These are phyloP conservation scores for Clonostachys byssicola DNA, from an alignment of 2,329 filamentous ascomycete species.

Conservation along the genomic window DNA sequence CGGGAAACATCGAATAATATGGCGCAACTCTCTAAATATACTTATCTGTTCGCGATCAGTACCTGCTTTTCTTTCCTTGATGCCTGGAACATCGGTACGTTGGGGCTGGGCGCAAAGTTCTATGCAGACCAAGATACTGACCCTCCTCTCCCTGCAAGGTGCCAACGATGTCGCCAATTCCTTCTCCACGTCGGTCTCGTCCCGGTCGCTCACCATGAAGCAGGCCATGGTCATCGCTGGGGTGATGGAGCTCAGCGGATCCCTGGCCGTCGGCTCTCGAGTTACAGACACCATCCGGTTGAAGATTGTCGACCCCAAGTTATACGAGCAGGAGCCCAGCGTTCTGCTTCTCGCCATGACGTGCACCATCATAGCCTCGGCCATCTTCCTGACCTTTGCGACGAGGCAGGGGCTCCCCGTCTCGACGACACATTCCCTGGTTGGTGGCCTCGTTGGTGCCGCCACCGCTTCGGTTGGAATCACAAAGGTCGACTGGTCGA, in stretches of 20 bases:
- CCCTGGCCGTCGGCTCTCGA: constrained; percentile 39
- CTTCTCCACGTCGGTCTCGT: constrained; percentile 58
- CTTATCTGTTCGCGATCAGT: constrained; percentile 52
- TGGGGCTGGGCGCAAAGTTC: background rate
- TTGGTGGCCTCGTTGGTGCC: constrained; percentile 35
- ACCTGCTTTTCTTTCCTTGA: constrained; percentile 53
- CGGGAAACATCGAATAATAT: no score
- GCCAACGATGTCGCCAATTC: constrained; percentile 57
- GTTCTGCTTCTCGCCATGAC: constrained; percentile 35
- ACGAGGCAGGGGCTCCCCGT: constrained; percentile 26
- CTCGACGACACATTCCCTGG: constrained; percentile 40
- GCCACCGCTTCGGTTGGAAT: constrained; percentile 25
- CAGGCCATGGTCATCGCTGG: constrained; percentile 32
- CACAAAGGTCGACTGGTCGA: constrained; percentile 11
- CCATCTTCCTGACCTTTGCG: constrained; percentile 34
- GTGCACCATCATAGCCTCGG: constrained; percentile 27
- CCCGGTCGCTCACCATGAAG: constrained; percentile 47
- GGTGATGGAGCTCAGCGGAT: constrained; percentile 43
- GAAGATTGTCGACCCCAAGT: constrained; percentile 33
- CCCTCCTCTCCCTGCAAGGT: constrained; percentile 3
- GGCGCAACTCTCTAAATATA: constrained; percentile 39
- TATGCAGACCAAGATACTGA: background rate
- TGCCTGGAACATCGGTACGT: constrained; percentile 53
- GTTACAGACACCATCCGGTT: constrained; percentile 42
- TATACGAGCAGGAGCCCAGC: constrained; percentile 21